Evolutionary conservation across 2,329 filamentous ascomycete genomes (phyloP), one percentile per base, ranked within the genome.

Genomic region (Calonectria fujianensis): DNA sequence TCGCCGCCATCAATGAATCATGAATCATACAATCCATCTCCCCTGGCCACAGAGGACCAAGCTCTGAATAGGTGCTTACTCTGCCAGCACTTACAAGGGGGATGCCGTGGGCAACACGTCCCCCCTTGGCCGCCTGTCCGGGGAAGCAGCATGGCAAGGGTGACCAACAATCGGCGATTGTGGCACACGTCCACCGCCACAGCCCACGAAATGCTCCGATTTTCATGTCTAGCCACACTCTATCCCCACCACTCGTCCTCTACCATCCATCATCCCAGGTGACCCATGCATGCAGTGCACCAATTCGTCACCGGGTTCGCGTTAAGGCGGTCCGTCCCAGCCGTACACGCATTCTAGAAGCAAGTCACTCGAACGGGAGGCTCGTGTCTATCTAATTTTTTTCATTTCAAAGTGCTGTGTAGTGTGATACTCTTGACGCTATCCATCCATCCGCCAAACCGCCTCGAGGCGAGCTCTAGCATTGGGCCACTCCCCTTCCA

Each of bases 371-470:
- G 10, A 24, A 39, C 24, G 11, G 35, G 52, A 48, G 59, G 20
- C 16, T 31, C 57, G 27, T 48, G 37, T 77, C 79, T 80, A 80
- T 80, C 74, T 70, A 78, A 69, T 80, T 80, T 80, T 80, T 78
- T 77, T 74, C 45, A 74, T 77, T 75, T 68, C 69, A 77, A 77
- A 71, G 79, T 81, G 73, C 76, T 80, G 72, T 79, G 73, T 78
- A 74, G 79, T 80, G 70, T 78, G 73, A 76, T 80, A 76, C 79
- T 81, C 73, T 77, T 74, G 67, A 78, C 76, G 74, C 77, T 79
- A 79, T 80, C 79, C 78, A 79, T 81, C 79, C 79, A 76, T 78
- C 75, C 76, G 69, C 75, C 71, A 75, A 78, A 75, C 76, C 72
- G 72, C 71, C 77, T 72, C 27, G 69, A 74, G 75, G 74, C 74